Percentiles rank a stretch among this genome's conserved stretches.
These are phyloP conservation scores for Aspergillus incahuasiensis DNA, from an alignment of 495 filamentous ascomycete genomes.

Conservation along the genomic window DNA sequence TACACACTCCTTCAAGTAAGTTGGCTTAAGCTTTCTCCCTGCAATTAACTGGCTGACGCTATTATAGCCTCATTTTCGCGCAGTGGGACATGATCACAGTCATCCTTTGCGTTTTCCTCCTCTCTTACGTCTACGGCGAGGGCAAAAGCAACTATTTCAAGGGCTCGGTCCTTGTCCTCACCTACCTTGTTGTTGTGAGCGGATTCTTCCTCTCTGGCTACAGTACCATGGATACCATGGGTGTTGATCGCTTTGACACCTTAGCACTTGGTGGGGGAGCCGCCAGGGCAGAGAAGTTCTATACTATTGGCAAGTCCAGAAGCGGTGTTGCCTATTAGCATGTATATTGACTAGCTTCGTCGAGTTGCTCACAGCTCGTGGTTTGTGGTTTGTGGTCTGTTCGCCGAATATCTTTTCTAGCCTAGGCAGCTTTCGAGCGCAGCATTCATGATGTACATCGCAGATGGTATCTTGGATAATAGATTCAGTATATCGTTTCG, in stretches of 20 bases:
- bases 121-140: constrained; percentile 97
- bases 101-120: constrained; percentile 93
- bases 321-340: constrained; percentile 30
- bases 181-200: constrained; percentile 85
- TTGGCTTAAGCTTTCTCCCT: not conserved
- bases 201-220: constrained; percentile 88
- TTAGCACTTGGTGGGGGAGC: constrained; percentile 45
- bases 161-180: constrained; percentile 88
- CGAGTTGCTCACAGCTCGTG: not conserved
- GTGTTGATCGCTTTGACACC: constrained; percentile 66
- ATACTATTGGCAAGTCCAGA: constrained; percentile 35
- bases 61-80: constrained; percentile 80
- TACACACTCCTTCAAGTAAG: constrained; percentile 75
- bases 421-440: not conserved
- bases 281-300: constrained; percentile 30
- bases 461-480: not conserved
- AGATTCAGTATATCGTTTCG: no score
- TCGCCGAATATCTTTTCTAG: not conserved
- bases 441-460: not conserved
- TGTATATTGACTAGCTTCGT: not conserved
- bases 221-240: constrained; percentile 56
- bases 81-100: constrained; percentile 99
- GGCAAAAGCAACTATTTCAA: constrained; percentile 75
- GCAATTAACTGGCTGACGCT: not conserved
- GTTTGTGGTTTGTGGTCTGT: not conserved